Evolutionary conservation across 2,329 filamentous ascomycete species (phyloP), one percentile per base, ranked within the genome.

Genomic region (Diplocarpon mali): DNA sequence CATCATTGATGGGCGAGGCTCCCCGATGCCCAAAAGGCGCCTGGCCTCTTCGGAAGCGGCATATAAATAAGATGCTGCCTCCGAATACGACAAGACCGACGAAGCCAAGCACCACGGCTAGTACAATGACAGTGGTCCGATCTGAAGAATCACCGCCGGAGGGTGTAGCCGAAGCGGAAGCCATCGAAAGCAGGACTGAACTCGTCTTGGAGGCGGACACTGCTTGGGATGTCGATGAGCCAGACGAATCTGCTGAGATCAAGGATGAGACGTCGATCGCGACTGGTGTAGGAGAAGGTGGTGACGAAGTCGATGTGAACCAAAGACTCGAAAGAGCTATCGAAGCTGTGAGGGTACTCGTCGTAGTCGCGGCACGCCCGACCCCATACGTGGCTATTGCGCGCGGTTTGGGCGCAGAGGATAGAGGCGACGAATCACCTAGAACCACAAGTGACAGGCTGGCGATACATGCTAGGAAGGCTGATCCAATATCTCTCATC

Each of bases 1-100:
- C 76, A 53, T 81, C 78, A 50, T 73, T 70, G 47, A 81, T 78
- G 11, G 78, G 77, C 0, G 75, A 75, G 36, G 75, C 73, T 38
- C 73, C 75, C 40, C 77, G 66, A 40, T 68, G 66, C 52, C 74
- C 67, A 44, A 78, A 65, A 3, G 64, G 65, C 11, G 59, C 51
- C 29, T 62, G 62, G 20, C 51, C 44, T 42, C 36, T 46, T 8
- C 47, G 49, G 45, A 54, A 57, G 7, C 54, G 57, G 13, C 38
- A 40, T 27, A 49, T 11, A 30, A 60, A 52, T 29, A 54, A 57
- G 16, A 54, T 24, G 14, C 45, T 46, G 2, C 44, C 37, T 4
- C 32, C 32, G 40, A 60, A 42, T 10, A 59, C 35, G 20, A 56
- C 13, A 9, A 61, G 34, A n/a, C 52, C 56, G 27, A 57, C 17